A percentile compares a stretch with the other conserved stretches of the same genome.
Conservation (phyloP, 2,329 filamentous ascomycete genomes). For the Tetracladium maxilliforme region DNA sequence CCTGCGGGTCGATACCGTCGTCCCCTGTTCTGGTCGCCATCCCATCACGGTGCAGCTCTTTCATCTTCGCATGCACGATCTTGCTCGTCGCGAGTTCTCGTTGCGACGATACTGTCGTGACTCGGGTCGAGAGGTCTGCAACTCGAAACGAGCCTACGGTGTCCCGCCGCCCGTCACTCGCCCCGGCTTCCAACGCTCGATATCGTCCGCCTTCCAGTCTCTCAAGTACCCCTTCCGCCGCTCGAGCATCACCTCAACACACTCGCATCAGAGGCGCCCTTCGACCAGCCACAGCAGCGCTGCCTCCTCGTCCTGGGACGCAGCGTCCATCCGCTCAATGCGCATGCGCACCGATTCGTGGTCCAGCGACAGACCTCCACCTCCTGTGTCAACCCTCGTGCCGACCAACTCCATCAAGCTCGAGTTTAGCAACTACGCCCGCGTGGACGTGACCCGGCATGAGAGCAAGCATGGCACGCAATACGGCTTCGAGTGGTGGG, state of each 20-base stretch:
- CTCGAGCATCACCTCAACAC: too few relatives aligned
- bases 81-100: constrained; percentile 76
- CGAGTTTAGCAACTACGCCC: constrained; percentile 95
- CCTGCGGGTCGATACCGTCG: constrained; percentile 69
- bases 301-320: constrained; percentile 32
- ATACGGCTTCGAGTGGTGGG: constrained; percentile 95
- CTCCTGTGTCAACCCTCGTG: constrained; percentile 13
- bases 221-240: constrained; percentile 9
- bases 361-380: background rate
- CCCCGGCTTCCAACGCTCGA: constrained; percentile 26
- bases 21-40: constrained; percentile 41
- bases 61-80: constrained; percentile 87
- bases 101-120: constrained; percentile 83
- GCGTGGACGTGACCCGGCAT: constrained; percentile 64
- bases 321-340: constrained; percentile 11
- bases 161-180: constrained; percentile 29
- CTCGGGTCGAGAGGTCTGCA: constrained; percentile 86
- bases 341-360: background rate
- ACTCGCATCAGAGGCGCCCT: too few relatives aligned
- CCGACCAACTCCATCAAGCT: constrained; percentile 73
- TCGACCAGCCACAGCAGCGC: constrained; percentile 44
- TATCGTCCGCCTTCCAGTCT: too few relatives aligned
- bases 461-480: constrained; percentile 50
- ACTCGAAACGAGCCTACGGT: constrained; percentile 57
- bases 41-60: constrained; percentile 66